Evolutionary conservation across 179 eudicot species (phyloP).

Genomic region (Gypsophila paniculata): DNA sequence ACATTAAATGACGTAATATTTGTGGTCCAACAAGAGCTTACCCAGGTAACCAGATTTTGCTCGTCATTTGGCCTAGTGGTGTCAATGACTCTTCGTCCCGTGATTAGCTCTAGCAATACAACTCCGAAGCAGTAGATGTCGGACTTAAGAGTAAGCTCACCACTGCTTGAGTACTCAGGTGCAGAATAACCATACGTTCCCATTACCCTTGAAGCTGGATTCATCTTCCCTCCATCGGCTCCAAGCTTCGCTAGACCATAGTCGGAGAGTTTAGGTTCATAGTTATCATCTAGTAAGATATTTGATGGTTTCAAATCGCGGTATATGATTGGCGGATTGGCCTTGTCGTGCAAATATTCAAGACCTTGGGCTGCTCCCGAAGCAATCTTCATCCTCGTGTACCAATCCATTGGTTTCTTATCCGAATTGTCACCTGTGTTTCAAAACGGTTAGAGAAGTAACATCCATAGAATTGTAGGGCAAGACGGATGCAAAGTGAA

Average conservation of each 20-base stretch:
- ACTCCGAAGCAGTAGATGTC: slow-evolving; percentile 52
- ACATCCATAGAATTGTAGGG: neutral
- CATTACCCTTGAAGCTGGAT: slow-evolving; percentile 42
- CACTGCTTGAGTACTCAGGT: slow-evolving; percentile 46
- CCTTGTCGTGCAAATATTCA: slow-evolving; percentile 45
- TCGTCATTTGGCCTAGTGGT: slow-evolving; percentile 46
- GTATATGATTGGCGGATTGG: slow-evolving; percentile 45
- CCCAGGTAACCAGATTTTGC: slow-evolving; percentile 53
- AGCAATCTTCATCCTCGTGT: slow-evolving; percentile 50
- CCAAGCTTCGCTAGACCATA: slow-evolving; percentile 44
- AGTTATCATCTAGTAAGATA: slow-evolving; percentile 35
- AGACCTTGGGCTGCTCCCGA: slow-evolving; percentile 44
- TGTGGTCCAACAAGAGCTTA: slow-evolving; percentile 19
- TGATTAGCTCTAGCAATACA: slow-evolving; percentile 41
- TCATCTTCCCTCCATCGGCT: slow-evolving; percentile 34
- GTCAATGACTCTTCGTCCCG: slow-evolving; percentile 43
- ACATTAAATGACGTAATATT: neutral
- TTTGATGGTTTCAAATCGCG: slow-evolving; percentile 46
- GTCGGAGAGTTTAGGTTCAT: slow-evolving; percentile 46
- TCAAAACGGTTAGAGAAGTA: neutral
- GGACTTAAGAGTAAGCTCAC: slow-evolving; percentile 45
- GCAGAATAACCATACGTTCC: slow-evolving; percentile 50
- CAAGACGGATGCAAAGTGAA: neutral
- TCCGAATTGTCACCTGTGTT: slow-evolving; percentile 34
- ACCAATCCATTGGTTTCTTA: slow-evolving; percentile 40